Base-by-base conservation (phyloP, 495 filamentous ascomycete genomes). In the Aspergillus homomorphus region DNA sequence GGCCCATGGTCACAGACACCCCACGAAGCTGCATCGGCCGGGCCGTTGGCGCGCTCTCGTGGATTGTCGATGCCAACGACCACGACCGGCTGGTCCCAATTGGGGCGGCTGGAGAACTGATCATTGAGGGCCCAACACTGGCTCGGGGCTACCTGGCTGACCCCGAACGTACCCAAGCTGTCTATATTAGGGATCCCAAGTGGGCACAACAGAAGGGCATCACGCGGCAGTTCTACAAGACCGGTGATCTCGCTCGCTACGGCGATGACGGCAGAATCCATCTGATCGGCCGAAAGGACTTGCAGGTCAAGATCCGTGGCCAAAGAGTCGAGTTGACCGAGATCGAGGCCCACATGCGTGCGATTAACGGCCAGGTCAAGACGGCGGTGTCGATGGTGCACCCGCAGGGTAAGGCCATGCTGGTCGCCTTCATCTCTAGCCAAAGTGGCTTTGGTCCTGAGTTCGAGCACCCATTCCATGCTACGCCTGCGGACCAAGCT, bases 261-360 rank as follows among this genome's bases (percentile, higher is more conserved):
- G 38, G 50, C 22, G 50, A 49, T 5, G 60, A 65, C 24, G 63
- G 63, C 16, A 14, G 48, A 0, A 18, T 71, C 7, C 22, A 58
- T 16, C 58, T 61, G 22, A 30, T 71, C 19, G 66, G 66, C 16
- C 64, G 58, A 2, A 61, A 61, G 42, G 58, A 61, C 33, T 23
- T 52, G 19, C 71, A 80, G 60, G 61, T 82, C 60, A 82, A 82
- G 62, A 67, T 80, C 26, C 72, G 77, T 46, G 57, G 66, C 49
- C 62, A 68, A 21, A 61, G 79, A 15, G 62, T 82, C 22, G 78
- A 82, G 60, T 63, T 77, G 15, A 74, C 69, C 5, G 82, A 84
- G 45, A 57, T 68, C 51, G 66, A 68, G 45, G 51, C 51, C 38
- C 65, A 64, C 14, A 51, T 67, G 60, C 61, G 58, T n/a, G 54